Percentiles rank a stretch among this genome's conserved stretches.
Evolutionary conservation across 2,329 filamentous ascomycete genomes (phyloP).

Genomic region (Pseudogymnoascus sp.): DNA sequence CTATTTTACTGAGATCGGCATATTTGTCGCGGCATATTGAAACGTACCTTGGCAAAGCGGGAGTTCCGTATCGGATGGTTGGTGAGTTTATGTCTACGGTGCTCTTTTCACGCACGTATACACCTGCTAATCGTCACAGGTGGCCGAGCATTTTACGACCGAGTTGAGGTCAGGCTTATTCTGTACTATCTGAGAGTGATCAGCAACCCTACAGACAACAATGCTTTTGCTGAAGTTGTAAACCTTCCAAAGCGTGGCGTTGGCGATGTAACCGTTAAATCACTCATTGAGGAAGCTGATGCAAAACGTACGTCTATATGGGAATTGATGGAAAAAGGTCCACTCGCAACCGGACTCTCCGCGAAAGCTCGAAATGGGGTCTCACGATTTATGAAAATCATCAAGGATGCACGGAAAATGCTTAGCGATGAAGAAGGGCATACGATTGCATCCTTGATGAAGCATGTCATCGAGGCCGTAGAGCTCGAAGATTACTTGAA

Average conservation of each 20-base stretch:
- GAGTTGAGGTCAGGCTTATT: constrained; percentile 76
- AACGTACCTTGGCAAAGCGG: constrained; percentile 66
- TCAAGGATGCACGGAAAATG: constrained; percentile 48
- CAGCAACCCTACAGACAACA: constrained; percentile 76
- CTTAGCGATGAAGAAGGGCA: constrained; percentile 28
- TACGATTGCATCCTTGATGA: constrained; percentile 33
- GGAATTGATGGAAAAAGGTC: constrained; percentile 53
- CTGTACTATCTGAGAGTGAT: constrained; percentile 84
- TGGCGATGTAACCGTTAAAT: constrained; percentile 68
- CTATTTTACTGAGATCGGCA: constrained; percentile 79
- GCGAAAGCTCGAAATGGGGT: constrained; percentile 48
- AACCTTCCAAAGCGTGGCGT: constrained; percentile 76
- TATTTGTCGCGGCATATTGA: constrained; percentile 80
- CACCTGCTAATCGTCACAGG: constrained; percentile 27
- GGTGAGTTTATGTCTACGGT: constrained; percentile 35
- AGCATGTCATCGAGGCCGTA: constrained; percentile 54
- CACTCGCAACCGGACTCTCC: constrained; percentile 44
- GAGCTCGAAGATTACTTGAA: constrained; percentile 67
- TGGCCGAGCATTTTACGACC: constrained; percentile 84
- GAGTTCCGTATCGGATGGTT: constrained; percentile 86
- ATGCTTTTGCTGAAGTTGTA: constrained; percentile 73
- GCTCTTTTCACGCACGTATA: background rate
- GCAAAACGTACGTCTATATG: constrained; percentile 61
- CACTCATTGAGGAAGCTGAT: constrained; percentile 69
- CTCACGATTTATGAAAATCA: constrained; percentile 47